These are phyloP conservation scores for Marasmius fiardii DNA, from an alignment of 1,284 basidiomycete genomes.

Conservation along the genomic window DNA sequence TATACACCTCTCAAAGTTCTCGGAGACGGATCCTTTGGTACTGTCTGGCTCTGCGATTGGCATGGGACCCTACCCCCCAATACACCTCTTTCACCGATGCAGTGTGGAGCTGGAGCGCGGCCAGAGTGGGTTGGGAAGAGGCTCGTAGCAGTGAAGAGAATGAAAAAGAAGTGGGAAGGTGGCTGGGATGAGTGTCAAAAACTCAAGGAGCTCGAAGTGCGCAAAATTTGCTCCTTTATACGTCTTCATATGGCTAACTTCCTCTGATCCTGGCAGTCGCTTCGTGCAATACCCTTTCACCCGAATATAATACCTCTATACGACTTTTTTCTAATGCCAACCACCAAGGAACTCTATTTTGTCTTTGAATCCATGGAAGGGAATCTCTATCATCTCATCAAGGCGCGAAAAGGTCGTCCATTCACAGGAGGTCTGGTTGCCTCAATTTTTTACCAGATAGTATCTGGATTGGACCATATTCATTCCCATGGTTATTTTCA, in stretches of 20 bases:
- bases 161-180: conserved; percentile 97
- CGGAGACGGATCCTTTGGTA: conserved; percentile 96
- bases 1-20: conserved; percentile 40
- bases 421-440: conserved; percentile 94
- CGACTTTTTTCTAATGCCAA: conserved; percentile 95
- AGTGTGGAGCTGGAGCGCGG: conserved; percentile 82
- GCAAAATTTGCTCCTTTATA: conserved; percentile 24
- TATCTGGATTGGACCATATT: conserved; percentile 89
- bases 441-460: conserved; percentile 93
- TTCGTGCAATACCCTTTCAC: conserved; percentile 92
- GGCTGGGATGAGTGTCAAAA: conserved; percentile 97
- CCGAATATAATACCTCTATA: conserved; percentile 98
- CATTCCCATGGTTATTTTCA: conserved; percentile 95
- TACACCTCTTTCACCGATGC: conserved; percentile 87
- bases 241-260: conserved; percentile 13
- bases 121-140: conserved; percentile 95
- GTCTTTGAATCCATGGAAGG: conserved; percentile 99
- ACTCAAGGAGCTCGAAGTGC: conserved; percentile 94
- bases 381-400: conserved; percentile 98
- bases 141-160: conserved; percentile 96
- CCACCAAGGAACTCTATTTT: conserved; percentile 95
- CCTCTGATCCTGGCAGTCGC: conserved; percentile 57
- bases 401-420: conserved; percentile 90
- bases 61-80: conserved; percentile 90
- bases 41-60: conserved; percentile 99